Evolutionary conservation across 768 basidiomycete species (phyloP), one percentile per base, ranked within the genome.

Genomic region (Lyophyllum decastes): DNA sequence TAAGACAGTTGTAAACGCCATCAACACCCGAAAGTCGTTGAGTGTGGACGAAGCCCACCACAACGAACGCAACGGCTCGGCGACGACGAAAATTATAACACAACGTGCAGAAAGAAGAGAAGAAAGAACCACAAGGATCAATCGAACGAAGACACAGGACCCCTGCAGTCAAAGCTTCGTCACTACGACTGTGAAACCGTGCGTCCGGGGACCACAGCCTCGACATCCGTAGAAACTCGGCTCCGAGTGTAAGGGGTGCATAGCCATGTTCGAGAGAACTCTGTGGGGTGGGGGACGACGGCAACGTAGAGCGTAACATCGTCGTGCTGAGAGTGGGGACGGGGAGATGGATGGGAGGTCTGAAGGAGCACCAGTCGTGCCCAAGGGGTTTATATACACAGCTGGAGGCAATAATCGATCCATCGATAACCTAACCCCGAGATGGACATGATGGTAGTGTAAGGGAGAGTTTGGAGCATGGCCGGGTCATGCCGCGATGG

Each of bases 111-210:
- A 38, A 16, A 38, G 9, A 7, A 9, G 14, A 14, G 35, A 38
- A 38, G 7, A 38, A 10, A 38, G 14, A 14, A 38, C 16, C 3
- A 38, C 8, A 43, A 21, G 11, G 41, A 19, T 19, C 12, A 6
- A 2, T 33, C 49, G 48, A 51, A 25, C 48, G 47, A 38, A 54
- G 49, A 25, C 53, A 43, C 43, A 53, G 52, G 27, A 59, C 53
- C 53, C 58, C 58, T 49, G 53, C 58, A 59, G 53, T 59, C 58
- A 27, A 59, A 59, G 58, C 58, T 59, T 59, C 53, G 58, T 59
- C 58, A 59, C 58, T 59, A 55, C 58, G 26, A 44, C 24, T 33
- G 12, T 21, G 53, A 59, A 19, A 53, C 44, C 44, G 21, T 57
- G n/a, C 25, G 30, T 45, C 7, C 9, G 40, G 8, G 19, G n/a